Percentiles rank a stretch among this genome's conserved stretches.
phyloP scores from a whole-genome alignment of 1,139 yeast species.

The Debaryomyces psychrophilus region DNA sequence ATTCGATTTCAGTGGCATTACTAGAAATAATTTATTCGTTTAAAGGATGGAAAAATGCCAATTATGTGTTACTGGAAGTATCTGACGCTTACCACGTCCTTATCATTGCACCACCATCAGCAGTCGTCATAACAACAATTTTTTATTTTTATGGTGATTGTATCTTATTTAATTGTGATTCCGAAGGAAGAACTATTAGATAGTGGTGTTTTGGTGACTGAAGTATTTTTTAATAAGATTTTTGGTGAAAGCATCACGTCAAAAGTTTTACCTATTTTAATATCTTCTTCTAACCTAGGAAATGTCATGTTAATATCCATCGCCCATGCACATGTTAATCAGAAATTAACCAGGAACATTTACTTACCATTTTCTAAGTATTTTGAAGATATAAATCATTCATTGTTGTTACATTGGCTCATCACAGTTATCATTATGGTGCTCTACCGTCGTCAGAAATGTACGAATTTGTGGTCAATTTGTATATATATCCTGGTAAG shows the following conservation, averaged over 20 bases:
- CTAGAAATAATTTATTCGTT: slow-evolving; percentile 45
- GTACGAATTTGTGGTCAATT: slow-evolving; percentile 51
- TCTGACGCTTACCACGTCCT: slow-evolving; percentile 66
- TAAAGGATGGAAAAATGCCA: slow-evolving; percentile 52
- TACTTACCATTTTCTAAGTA: slow-evolving; percentile 67
- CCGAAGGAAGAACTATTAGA: slow-evolving; percentile 61
- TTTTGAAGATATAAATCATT: slow-evolving; percentile 54
- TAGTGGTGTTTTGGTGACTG: slow-evolving; percentile 75
- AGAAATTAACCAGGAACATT: slow-evolving; percentile 73
- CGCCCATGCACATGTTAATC: slow-evolving; percentile 78
- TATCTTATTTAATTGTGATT: slow-evolving; percentile 76
- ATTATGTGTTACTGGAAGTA: slow-evolving; percentile 46
- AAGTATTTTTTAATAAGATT: slow-evolving; percentile 71
- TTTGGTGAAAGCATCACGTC: slow-evolving; percentile 68
- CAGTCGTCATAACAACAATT: slow-evolving; percentile 60
- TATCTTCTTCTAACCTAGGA: slow-evolving; percentile 75
- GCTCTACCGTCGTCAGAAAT: slow-evolving; percentile 52
- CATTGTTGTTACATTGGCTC: slow-evolving; percentile 50
- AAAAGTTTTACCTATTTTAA: slow-evolving; percentile 68
- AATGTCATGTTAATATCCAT: slow-evolving; percentile 78
- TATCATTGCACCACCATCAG: slow-evolving; percentile 72
- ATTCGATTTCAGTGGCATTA: slow-evolving; percentile 45
- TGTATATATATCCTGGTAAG: slow-evolving; percentile 55
- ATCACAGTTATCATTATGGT: slow-evolving; percentile 46
- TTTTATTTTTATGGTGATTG: slow-evolving; percentile 69